These are phyloP conservation scores for Protomyces pachydermus DNA, from an alignment of 1,139 yeast genomes.

Conservation along the genomic window DNA sequence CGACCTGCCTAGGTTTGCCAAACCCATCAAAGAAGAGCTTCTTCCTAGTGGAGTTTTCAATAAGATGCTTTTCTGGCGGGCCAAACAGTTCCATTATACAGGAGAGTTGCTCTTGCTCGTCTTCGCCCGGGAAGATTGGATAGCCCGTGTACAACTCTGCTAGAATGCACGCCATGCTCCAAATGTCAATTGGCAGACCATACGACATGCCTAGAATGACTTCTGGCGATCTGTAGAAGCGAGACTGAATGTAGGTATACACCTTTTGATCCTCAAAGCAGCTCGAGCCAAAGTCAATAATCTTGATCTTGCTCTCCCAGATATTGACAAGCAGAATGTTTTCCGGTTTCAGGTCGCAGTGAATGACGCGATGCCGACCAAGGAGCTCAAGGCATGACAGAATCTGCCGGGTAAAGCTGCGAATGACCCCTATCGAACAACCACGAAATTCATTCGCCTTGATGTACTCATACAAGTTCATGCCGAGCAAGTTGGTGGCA, in stretches of 20 bases:
- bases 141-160: conserved; percentile 62
- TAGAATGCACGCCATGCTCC: conserved; percentile 72
- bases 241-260: conserved; percentile 89
- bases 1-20: conserved; percentile 42
- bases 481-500: conserved; percentile 64
- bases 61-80: conserved; percentile 47
- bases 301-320: conserved; percentile 79
- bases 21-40: conserved; percentile 44
- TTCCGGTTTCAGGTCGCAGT: conserved; percentile 92
- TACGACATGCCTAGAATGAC: conserved; percentile 75
- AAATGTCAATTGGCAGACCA: conserved; percentile 63
- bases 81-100: conserved; percentile 60
- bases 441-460: conserved; percentile 62
- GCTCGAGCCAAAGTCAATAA: conserved; percentile 95
- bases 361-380: conserved; percentile 57
- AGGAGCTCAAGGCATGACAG: conserved; percentile 58
- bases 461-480: conserved; percentile 62
- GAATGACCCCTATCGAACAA: conserved; percentile 49
- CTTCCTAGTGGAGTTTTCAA: conserved; percentile 42
- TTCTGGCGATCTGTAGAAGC: conserved; percentile 90
- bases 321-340: conserved; percentile 76
- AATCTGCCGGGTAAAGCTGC: conserved; percentile 51
- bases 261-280: conserved; percentile 85
- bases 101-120: conserved; percentile 62
- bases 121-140: conserved; percentile 66